Evolutionary conservation across 345 rosid species (phyloP).

Genomic region (Pugionium cornutum): DNA sequence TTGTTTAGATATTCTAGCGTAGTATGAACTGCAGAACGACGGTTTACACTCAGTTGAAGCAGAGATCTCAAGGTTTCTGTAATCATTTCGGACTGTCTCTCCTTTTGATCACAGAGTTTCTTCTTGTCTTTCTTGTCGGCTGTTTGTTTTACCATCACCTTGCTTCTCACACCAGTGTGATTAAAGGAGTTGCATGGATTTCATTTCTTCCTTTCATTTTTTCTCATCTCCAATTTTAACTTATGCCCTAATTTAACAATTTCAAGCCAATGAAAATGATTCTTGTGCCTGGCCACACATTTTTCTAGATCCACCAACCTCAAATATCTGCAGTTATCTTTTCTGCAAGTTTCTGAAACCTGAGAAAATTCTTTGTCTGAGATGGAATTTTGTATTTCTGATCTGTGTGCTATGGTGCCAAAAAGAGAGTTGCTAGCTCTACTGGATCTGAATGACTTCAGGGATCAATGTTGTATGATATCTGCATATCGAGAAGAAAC

Average conservation of each 20-base stretch:
- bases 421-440: conserved; percentile 34
- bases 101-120: conserved; percentile 1
- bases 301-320: conserved; percentile 22
- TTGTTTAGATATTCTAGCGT: conserved; percentile 17
- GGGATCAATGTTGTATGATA: conserved; percentile 27
- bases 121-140: conserved; percentile 24
- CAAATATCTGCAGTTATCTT: conserved; percentile 13
- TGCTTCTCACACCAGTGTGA: conserved; percentile 15
- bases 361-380: conserved; percentile 20
- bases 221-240: conserved; percentile 15
- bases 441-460: conserved; percentile 30
- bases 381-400: conserved; percentile 35
- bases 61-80: conserved; percentile 3
- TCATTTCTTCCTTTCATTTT: conserved; percentile 8
- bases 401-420: conserved; percentile 37
- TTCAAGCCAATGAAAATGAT: not conserved
- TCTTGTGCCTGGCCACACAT: not conserved
- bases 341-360: conserved; percentile 30
- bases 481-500: conserved; percentile 32
- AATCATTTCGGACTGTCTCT: conserved; percentile 10
- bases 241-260: not conserved
- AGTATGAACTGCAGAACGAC: conserved; percentile 22
- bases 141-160: conserved; percentile 19
- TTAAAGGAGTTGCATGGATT: conserved; percentile 15
- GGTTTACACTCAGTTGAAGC: conserved; percentile 25